Evolutionary conservation across 129 eudicot genomes (phyloP), one percentile per base, ranked within the genome.

Genomic region (Gnaphalium uliginosum): DNA sequence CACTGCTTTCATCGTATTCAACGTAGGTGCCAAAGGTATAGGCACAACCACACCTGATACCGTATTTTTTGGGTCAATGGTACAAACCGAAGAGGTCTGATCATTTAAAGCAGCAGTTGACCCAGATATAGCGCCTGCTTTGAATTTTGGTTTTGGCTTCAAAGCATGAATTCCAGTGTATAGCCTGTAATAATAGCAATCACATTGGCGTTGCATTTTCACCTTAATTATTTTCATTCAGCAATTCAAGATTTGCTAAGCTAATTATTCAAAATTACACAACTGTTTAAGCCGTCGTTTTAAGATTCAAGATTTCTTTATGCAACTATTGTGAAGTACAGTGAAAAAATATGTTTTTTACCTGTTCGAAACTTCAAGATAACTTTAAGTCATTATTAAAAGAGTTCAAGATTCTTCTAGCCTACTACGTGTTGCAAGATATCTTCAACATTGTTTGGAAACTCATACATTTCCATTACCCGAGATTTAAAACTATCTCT

Each of bases 81-180:
- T 84, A 64, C 82, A 73, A 53, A 65, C 77, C 19, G 87, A 86
- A 46, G 91, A 37, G 79, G 81, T 78, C 79, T 92, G 96, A 72
- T 88, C 96, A 41, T 86, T 90, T 43, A 80, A 35, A 26, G 95
- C 77, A 68, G 84, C 70, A 1, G 87, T 76, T 25, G 96, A 77
- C 85, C 88, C 94, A 0, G 92, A 76, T 54, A 87, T 87, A 21
- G 85, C 84, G 60, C 87, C 96, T 25, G 75, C 78, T 80, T 88
- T 90, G 21, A 76, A 54, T 82, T 90, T 93, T 23, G 89, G 81
- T 77, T 90, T 93, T 27, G 89, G 86, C 73, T 88, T 93, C 14
- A 90, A 65, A 24, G 98, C 96, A 81, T 93, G 97, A 71, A 90
- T 90, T 66, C 96, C 96, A 5, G 98, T 93, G 78, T 83, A 93